A percentile compares a stretch with the other conserved stretches of the same genome.
These are phyloP conservation scores for Candida ipomoeae DNA, from an alignment of 805 yeast genomes.

Conservation along the genomic window DNA sequence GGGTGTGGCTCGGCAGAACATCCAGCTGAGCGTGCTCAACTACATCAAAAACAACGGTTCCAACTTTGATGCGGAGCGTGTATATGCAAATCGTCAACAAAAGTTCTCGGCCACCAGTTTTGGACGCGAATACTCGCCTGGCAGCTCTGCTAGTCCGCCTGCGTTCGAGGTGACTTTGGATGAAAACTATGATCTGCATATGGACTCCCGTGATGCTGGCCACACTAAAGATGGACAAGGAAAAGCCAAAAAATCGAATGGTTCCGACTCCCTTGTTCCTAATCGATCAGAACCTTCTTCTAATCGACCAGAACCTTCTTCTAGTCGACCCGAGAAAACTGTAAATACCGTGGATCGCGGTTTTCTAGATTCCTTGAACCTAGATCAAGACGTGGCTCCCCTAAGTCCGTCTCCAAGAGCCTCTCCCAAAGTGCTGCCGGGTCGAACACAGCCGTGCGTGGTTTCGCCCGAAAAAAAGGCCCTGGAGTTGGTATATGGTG, in stretches of 20 bases:
- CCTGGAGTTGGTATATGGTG: neutral
- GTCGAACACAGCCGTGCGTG: too few relatives aligned
- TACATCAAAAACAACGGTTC: constrained; percentile 27
- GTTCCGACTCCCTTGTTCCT: too few relatives aligned
- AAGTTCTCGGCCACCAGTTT: constrained; percentile 27
- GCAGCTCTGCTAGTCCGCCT: neutral
- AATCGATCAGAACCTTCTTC: too few relatives aligned
- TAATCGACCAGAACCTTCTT: too few relatives aligned
- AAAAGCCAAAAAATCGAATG: too few relatives aligned
- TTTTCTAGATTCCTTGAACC: neutral
- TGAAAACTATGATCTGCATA: neutral
- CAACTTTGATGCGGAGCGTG: constrained; percentile 32
- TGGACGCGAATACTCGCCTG: constrained; percentile 23
- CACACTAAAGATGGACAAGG: neutral
- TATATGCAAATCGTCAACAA: constrained; percentile 33
- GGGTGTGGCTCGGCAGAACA: constrained; percentile 24
- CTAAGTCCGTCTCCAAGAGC: neutral
- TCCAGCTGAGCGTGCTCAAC: constrained; percentile 32
- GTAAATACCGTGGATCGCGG: too few relatives aligned
- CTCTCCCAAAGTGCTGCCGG: neutral
- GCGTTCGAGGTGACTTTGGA: neutral
- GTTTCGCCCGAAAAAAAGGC: neutral
- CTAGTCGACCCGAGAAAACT: neutral
- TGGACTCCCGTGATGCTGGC: neutral
- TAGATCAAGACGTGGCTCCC: neutral